phyloP scores from a whole-genome alignment of 129 eudicot genomes.

The Cynara cardunculus region DNA sequence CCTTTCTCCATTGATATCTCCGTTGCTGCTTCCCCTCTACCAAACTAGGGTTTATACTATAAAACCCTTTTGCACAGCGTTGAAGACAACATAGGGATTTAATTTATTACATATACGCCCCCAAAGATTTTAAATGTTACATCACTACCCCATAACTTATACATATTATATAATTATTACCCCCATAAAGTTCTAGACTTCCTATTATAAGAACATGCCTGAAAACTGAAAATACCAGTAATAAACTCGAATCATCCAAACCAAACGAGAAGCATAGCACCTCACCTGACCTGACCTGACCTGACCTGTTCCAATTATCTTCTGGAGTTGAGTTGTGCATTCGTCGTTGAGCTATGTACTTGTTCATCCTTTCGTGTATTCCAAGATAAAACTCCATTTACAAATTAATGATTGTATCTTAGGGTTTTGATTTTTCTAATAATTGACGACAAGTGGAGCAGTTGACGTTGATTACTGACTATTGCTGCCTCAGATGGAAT shows the following conservation, averaged over 20 bases:
- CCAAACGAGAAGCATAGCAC: background rate
- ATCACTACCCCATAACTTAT: background rate
- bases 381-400: background rate
- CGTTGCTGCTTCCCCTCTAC: background rate
- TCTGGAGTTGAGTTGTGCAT: background rate
- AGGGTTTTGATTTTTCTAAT: background rate
- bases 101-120: background rate
- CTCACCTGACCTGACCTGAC: too few species aligned
- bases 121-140: background rate
- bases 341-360: background rate
- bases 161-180: too few species aligned
- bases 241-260: background rate
- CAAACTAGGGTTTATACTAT: constrained; percentile 15
- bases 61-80: background rate
- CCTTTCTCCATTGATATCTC: background rate
- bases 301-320: background rate
- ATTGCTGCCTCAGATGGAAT: constrained; percentile 37
- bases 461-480: too few species aligned
- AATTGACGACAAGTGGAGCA: background rate
- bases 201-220: background rate
- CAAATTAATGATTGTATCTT: background rate
- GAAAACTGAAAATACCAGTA: background rate
- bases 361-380: background rate
- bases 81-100: background rate
- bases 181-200: too few species aligned